These are phyloP conservation scores for Lotmaria passim DNA, from an alignment of 208 protist genomes.

Conservation along the genomic window DNA sequence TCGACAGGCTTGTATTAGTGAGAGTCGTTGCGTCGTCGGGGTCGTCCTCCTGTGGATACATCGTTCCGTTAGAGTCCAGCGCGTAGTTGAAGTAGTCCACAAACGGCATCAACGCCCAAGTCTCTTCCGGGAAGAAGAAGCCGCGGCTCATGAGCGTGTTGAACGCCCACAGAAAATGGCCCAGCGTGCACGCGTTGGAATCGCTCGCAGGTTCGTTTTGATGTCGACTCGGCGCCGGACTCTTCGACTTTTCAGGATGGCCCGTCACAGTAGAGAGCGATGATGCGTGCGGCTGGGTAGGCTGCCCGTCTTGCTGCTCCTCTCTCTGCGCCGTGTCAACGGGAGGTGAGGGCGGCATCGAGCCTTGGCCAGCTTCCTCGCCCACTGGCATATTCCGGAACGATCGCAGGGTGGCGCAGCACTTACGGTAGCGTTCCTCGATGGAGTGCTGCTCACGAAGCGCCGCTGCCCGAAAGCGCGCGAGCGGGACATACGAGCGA, in stretches of 20 bases:
- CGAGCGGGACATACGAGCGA: slow-evolving; percentile 39
- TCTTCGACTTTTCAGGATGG: not conserved
- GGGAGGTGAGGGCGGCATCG: not conserved
- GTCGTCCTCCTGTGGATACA: slow-evolving; percentile 38
- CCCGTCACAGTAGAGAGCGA: not conserved
- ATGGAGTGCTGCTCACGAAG: slow-evolving; percentile 49
- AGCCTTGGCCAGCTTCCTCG: slow-evolving; percentile 4
- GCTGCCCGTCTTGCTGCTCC: not conserved
- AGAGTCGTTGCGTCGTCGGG: slow-evolving; percentile 18
- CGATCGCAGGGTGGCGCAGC: slow-evolving; percentile 39
- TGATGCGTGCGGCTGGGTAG: not conserved
- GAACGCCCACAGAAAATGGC: slow-evolving; percentile 83
- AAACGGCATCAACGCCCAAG: slow-evolving; percentile 92
- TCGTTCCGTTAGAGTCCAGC: slow-evolving; percentile 67
- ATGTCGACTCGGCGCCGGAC: not conserved
- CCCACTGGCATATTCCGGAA: slow-evolving; percentile 25
- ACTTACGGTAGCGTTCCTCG: slow-evolving; percentile 44
- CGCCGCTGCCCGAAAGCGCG: slow-evolving; percentile 50
- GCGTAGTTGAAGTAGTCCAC: slow-evolving; percentile 94
- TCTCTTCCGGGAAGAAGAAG: slow-evolving; percentile 78
- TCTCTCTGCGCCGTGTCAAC: not conserved
- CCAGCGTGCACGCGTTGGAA: slow-evolving; percentile 36
- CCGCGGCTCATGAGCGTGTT: slow-evolving; percentile 89
- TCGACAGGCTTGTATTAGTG: slow-evolving; percentile 13
- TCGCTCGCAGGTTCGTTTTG: not conserved